These are phyloP conservation scores for Exophiala sp. DNA, from an alignment of 2,329 filamentous ascomycete species.

Conservation along the genomic window DNA sequence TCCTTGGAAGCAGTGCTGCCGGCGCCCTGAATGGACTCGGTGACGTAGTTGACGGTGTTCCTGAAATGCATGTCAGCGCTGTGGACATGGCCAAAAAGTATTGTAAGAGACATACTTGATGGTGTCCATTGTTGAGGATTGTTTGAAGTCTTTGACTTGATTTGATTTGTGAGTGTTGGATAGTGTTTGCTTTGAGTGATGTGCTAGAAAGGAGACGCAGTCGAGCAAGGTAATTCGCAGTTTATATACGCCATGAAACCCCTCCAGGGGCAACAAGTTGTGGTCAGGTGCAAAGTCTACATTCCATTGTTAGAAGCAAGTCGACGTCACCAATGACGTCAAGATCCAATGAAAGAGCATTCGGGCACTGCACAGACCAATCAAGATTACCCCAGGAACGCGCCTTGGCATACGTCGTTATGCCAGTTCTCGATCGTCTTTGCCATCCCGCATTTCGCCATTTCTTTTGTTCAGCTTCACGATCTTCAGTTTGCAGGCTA, in stretches of 20 bases:
- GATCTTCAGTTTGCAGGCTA: no score
- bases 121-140: slow-evolving; percentile 26
- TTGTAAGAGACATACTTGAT: slow-evolving; percentile 23
- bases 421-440: no score
- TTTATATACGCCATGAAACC: slow-evolving; percentile 9
- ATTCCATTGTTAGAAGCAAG: no score
- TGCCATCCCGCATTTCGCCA: no score
- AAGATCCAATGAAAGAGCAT: no score
- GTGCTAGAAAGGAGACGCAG: neutral
- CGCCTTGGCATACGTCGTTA: no score
- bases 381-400: no score
- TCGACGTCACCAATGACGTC: no score
- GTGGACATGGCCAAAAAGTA: neutral
- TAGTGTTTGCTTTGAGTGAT: slow-evolving; percentile 2
- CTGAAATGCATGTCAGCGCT: slow-evolving; percentile 13
- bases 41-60: slow-evolving; percentile 68
- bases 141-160: slow-evolving; percentile 5
- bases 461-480: no score
- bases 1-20: slow-evolving; percentile 60
- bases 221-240: neutral
- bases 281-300: no score
- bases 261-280: neutral
- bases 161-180: slow-evolving; percentile 4
- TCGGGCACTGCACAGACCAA: no score
- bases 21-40: slow-evolving; percentile 60